Conservation (phyloP, 2,329 filamentous ascomycete genomes). For the Knufia fluminis region DNA sequence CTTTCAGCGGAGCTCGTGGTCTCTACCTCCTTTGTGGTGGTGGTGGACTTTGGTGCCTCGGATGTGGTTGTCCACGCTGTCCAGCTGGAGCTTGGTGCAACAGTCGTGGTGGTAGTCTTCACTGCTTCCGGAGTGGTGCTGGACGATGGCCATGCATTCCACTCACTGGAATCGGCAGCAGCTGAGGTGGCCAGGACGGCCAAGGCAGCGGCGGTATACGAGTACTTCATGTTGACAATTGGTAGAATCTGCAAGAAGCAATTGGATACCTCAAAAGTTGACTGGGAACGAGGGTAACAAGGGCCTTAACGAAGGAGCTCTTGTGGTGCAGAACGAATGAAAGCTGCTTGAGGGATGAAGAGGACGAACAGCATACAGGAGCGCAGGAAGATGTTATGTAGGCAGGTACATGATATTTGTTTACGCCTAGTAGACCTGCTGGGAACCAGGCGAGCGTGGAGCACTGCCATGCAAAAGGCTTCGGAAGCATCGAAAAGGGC, state of each 20-base stretch:
- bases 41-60: not conserved
- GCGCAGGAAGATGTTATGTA: conserved; percentile 1
- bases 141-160: not conserved
- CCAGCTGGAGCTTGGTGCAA: not conserved
- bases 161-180: not conserved
- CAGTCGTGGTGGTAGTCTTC: not conserved
- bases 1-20: not conserved
- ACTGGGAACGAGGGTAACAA: not conserved
- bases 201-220: not conserved
- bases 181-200: conserved; percentile 2
- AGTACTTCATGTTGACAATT: conserved; percentile 4
- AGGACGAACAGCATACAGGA: not conserved
- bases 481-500: not conserved
- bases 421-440: not conserved
- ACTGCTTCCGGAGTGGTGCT: not conserved
- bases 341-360: not conserved
- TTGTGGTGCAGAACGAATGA: conserved; percentile 4
- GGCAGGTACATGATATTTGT: not conserved
- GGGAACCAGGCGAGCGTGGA: not conserved
- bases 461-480: not conserved
- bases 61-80: not conserved
- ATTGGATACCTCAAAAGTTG: not conserved
- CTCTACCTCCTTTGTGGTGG: not conserved
- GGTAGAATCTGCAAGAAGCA: not conserved
- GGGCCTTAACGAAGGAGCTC: conserved; percentile 8